Evolutionary conservation across 2,329 filamentous ascomycete genomes (phyloP).

Genomic region (Metarhizium brunneum): DNA sequence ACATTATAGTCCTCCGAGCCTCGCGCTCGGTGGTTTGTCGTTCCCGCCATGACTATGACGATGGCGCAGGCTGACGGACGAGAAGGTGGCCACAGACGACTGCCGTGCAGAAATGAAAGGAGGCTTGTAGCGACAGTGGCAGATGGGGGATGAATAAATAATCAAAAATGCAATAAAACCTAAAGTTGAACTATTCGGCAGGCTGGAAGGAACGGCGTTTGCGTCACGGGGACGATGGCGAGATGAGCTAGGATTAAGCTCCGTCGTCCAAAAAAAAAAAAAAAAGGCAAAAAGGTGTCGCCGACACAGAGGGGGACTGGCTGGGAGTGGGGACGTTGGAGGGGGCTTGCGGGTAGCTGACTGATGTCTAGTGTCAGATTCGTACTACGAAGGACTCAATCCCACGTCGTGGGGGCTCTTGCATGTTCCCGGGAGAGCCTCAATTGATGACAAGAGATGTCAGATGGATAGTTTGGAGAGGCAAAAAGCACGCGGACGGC

Average conservation of each 20-base stretch:
- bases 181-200: neutral
- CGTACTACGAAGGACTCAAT: neutral
- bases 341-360: neutral
- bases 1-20: conserved; percentile 39
- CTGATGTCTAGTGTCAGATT: neutral
- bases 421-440: neutral
- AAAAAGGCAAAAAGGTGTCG: neutral
- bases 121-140: too few species aligned
- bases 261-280: neutral
- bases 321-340: neutral
- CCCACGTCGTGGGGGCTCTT: too few species aligned
- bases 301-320: neutral
- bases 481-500: neutral
- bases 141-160: neutral
- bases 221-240: conserved; percentile 3
- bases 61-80: neutral
- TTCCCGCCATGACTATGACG: conserved; percentile 16
- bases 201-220: neutral
- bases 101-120: too few species aligned
- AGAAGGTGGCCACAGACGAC: neutral
- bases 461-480: neutral
- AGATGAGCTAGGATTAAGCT: conserved; percentile 1
- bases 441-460: neutral
- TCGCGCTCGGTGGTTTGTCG: conserved; percentile 18
- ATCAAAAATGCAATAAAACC: neutral